Percentiles rank a stretch among this genome's conserved stretches.
Evolutionary conservation across 139 green algal species (phyloP).

Genomic region (Deuterostichococcus epilithicus): DNA sequence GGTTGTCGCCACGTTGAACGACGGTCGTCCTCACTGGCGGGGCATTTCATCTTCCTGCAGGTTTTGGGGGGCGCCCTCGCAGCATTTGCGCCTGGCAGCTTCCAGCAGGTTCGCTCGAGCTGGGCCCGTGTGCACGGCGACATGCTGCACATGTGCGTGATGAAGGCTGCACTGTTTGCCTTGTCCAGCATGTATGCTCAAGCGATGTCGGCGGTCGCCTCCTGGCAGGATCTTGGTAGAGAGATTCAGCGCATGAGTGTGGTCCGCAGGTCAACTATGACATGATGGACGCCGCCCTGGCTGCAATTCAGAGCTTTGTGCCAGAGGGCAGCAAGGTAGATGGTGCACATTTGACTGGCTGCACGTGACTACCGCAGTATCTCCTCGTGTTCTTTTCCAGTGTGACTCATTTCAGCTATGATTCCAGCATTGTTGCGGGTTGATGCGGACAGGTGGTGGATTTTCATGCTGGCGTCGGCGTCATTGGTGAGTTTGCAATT

Average conservation of each 20-base stretch:
- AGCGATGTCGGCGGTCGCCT: too few relatives aligned
- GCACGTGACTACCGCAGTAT: too few relatives aligned
- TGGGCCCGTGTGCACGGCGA: too few relatives aligned
- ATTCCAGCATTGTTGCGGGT: not conserved
- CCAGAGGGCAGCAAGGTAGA: conserved; percentile 4
- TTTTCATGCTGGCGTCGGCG: conserved; percentile 73
- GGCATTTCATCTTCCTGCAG: conserved; percentile 29
- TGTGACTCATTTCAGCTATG: too few relatives aligned
- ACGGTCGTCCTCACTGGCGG: too few relatives aligned
- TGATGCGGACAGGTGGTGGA: conserved; percentile 38
- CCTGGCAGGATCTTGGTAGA: too few relatives aligned
- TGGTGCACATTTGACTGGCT: not conserved
- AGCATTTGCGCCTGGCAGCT: conserved; percentile 54
- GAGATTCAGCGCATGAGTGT: conserved; percentile 1
- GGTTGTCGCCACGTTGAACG: too few relatives aligned
- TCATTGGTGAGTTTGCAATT: conserved; percentile 33
- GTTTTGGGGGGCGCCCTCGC: conserved; percentile 52
- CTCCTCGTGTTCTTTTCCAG: too few relatives aligned
- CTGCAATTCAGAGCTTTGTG: conserved; percentile 34
- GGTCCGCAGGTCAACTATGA: conserved; percentile 59
- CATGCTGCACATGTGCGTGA: too few relatives aligned
- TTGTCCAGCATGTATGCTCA: too few relatives aligned
- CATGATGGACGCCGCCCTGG: conserved; percentile 47
- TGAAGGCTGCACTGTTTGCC: too few relatives aligned
- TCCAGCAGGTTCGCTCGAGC: conserved; percentile 42